Base-by-base conservation (phyloP, 2,329 filamentous ascomycete species). In the Bipolaris sorokiniana region DNA sequence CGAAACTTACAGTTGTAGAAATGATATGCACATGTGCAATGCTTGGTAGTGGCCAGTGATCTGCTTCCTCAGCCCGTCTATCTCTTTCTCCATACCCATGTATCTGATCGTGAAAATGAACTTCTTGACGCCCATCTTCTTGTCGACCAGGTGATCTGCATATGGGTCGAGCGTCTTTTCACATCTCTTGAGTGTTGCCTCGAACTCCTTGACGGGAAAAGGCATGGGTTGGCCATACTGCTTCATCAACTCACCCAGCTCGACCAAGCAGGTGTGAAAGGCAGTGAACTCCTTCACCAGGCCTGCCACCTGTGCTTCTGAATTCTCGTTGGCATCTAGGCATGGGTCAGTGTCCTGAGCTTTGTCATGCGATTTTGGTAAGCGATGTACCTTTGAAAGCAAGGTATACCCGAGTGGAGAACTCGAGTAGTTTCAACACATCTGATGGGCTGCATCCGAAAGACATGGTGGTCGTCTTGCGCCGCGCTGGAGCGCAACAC, bases 41-140 rank as follows among this genome's bases (percentile, higher is more conserved):
- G 70, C 67, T 42, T 73, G 69, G 48, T 67, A 73, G 47, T 74
- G 70, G 1, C 69, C 67, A 6, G 59, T 66, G 37, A 74, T 70
- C 36, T 69, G 64, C 44, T 67, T 69, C 9, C 70, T 60, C 22
- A 73, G 52, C 2, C 65, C 62, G 22, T 71, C 66, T 15, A 74
- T 67, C 48, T 74, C 71, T 37, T 71, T 73, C 56, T 74, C 71
- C 58, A 70, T 73, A 1, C 70, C 70, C 48, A 74, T 74, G 33
- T 71, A 74, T 47, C 65, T 66, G 51, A 74, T 66, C 6, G 66
- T 73, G 28, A 69, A 73, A 7, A 65, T 40, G 31, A 73, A 59
- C 49, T 73, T 74, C 47, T 63, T 68, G 10, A 69, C n/a, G 5
- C 62, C 65, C 69, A 73, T 74, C 56, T 61, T 70, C 53, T 63